Base-by-base conservation (phyloP, 2,329 filamentous ascomycete genomes). In the Arthrobotrys sinensis region DNA sequence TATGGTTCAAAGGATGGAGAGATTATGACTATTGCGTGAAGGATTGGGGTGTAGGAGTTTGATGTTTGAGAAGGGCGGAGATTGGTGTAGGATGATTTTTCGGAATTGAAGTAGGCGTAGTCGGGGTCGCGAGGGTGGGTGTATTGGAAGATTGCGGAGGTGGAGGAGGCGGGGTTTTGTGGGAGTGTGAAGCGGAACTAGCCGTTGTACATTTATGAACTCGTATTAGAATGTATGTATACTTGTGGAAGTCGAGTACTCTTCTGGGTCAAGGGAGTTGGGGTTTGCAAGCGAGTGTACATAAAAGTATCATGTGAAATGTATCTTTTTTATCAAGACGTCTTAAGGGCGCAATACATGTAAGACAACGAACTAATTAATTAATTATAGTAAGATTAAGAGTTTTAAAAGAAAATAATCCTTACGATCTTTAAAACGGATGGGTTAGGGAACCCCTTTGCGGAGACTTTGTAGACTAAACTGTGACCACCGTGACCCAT, bases 341-440 rank as follows among this genome's bases (percentile, higher is more conserved):
- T 38, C 36, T 28, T 28, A 28, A 28, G 24, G 24, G 24, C 11
- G 3, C 7, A 16, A 48, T 65, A 8, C 11, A 12, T 24, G 8
- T 11, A 28, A 11, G 14, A 43, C 24, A 28, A 4, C 24, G 2
- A 28, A 28, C 24, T 28, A 28, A 28, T 28, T 28, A 28, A 28
- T 28, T 28, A 28, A 28, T 28, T 28, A 2, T 28, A 28, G 24
- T 28, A 28, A 28, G 4, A 28, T 28, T 28, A 28, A 5, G 36
- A 48, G 48, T 6, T 65, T 48, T 40, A 28, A 16, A 32, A 43
- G n/a, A 60, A 50, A n/a, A 32, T 3, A 3, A 46, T 60, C 40
- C 71, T 67, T 68, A 76, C 71, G 43, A 77, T 70, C 64, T 77
- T 77, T n/a, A 77, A 50, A 10, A 77, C 73, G 14, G 57, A 69